Percentiles rank a stretch among this genome's conserved stretches.
phyloP scores from a whole-genome alignment of 108 stramenopile species.

The Nitzschia sp. region DNA sequence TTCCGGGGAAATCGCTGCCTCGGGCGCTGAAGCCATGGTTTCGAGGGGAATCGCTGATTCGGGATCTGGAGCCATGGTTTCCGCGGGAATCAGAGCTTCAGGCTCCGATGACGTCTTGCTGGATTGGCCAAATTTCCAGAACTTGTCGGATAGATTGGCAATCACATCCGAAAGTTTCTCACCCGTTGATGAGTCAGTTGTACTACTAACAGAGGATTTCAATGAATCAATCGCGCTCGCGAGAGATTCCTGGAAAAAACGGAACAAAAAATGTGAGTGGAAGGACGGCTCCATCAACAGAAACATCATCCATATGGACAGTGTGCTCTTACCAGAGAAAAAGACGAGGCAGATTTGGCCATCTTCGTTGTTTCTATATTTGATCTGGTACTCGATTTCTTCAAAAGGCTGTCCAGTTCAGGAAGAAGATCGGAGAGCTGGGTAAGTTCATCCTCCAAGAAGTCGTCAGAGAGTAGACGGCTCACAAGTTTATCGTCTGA shows the following conservation, averaged over 20 bases:
- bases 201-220: background rate
- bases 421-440: background rate
- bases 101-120: no score
- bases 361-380: no score
- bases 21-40: no score
- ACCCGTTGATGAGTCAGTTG: background rate
- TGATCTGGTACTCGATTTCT: no score
- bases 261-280: background rate
- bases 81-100: no score
- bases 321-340: background rate
- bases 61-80: no score
- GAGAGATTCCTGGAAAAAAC: background rate
- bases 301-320: background rate
- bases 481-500: background rate
- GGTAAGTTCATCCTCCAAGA: slow-evolving; percentile 1
- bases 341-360: no score
- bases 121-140: background rate
- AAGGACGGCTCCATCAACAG: background rate
- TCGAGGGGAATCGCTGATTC: no score
- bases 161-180: background rate
- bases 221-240: background rate
- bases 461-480: background rate
- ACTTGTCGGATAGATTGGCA: background rate
- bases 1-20: no score
- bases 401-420: background rate